These are phyloP conservation scores for Solanum bulbocastanum DNA, from an alignment of 257 asterid species.

Conservation along the genomic window DNA sequence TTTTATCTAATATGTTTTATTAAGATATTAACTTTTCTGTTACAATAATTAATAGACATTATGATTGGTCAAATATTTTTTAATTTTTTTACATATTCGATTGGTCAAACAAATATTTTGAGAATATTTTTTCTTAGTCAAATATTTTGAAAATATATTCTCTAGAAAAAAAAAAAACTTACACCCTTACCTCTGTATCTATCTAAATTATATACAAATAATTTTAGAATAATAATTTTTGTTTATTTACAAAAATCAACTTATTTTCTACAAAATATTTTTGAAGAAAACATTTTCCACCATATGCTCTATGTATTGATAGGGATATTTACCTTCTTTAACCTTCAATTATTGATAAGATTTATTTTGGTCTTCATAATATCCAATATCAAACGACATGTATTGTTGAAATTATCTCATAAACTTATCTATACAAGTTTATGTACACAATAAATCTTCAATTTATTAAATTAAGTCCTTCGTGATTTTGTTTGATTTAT, in stretches of 20 bases:
- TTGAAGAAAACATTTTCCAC: not conserved
- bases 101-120: too few species aligned
- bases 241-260: too few species aligned
- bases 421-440: not conserved
- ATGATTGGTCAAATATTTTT: too few species aligned
- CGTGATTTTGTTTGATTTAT: not conserved
- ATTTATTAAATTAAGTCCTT: not conserved
- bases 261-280: too few species aligned
- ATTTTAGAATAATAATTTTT: too few species aligned
- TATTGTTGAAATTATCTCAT: not conserved
- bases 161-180: not conserved
- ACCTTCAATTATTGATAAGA: not conserved
- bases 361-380: not conserved
- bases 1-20: too few species aligned
- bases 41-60: too few species aligned
- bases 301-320: too few species aligned
- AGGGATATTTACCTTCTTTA: not conserved
- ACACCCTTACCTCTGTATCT: not conserved
- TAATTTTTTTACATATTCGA: not conserved
- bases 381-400: not conserved
- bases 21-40: not conserved
- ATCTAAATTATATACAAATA: too few species aligned
- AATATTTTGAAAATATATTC: not conserved
- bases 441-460: not conserved
- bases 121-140: too few species aligned